These are phyloP conservation scores for Cucumis sativus DNA, from an alignment of 306 rosid species.

Conservation along the genomic window Cucumber_9930_V3 NC_026661.2:7993001-7993500, in stretches of 20 bases:
- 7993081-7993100: too few species aligned
- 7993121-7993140: too few species aligned
- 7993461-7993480: not conserved
- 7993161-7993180: too few species aligned
- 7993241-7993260: not conserved
- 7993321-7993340: constrained; percentile 76
- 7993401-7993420: constrained; percentile 66
- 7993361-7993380: constrained; percentile 58
- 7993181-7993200: not conserved
- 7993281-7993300: not conserved
- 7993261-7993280: not conserved
- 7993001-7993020: too few species aligned
- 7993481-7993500: not conserved
- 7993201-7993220: not conserved
- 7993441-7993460: not conserved
- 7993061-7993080: too few species aligned
- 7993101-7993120: too few species aligned
- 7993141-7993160: too few species aligned
- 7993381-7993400: constrained; percentile 59
- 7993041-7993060: too few species aligned
- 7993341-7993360: constrained; percentile 71
- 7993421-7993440: constrained; percentile 31
- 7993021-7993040: too few species aligned
- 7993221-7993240: not conserved
- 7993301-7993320: constrained; percentile 40